Evolutionary conservation across 305 asterid genomes (phyloP).

Genomic region (Ajuga reptans): DNA sequence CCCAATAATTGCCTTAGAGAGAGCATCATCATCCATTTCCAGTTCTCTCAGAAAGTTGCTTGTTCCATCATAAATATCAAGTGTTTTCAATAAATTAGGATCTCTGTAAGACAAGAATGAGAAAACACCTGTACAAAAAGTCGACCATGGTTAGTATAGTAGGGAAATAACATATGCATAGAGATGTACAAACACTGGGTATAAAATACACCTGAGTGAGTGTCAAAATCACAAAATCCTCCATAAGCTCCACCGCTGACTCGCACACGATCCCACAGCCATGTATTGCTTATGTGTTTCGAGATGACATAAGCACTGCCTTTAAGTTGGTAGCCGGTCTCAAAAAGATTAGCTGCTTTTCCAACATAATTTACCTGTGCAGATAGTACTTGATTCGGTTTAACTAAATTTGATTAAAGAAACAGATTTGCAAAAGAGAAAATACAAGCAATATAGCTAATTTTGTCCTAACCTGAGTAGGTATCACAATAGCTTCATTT

Average conservation of each 20-base stretch:
- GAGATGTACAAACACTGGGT: conserved; percentile 8
- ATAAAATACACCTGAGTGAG: conserved; percentile 66
- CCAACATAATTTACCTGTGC: conserved; percentile 93
- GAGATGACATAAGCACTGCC: conserved; percentile 94
- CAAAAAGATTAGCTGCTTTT: conserved; percentile 87
- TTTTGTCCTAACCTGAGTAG: conserved; percentile 70
- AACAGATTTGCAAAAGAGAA: not conserved
- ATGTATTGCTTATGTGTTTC: conserved; percentile 65
- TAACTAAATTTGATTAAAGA: not conserved
- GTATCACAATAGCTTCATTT: conserved; percentile 91
- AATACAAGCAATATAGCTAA: not conserved
- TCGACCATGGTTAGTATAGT: conserved; percentile 17
- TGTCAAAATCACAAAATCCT: conserved; percentile 90
- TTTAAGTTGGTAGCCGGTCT: conserved; percentile 79
- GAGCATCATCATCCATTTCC: conserved; percentile 82
- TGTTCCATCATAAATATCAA: conserved; percentile 85
- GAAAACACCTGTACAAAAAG: conserved; percentile 64
- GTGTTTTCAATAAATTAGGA: conserved; percentile 89
- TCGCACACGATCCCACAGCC: conserved; percentile 99
- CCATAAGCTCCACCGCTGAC: conserved; percentile 99
- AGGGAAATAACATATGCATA: not conserved
- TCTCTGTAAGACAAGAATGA: conserved; percentile 89
- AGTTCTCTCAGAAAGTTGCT: conserved; percentile 73
- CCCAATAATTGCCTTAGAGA: conserved; percentile 93
- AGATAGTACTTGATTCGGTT: conserved; percentile 4